phyloP scores from a whole-genome alignment of 805 yeast species.

The Saccharomycopsis babjevae region DNA sequence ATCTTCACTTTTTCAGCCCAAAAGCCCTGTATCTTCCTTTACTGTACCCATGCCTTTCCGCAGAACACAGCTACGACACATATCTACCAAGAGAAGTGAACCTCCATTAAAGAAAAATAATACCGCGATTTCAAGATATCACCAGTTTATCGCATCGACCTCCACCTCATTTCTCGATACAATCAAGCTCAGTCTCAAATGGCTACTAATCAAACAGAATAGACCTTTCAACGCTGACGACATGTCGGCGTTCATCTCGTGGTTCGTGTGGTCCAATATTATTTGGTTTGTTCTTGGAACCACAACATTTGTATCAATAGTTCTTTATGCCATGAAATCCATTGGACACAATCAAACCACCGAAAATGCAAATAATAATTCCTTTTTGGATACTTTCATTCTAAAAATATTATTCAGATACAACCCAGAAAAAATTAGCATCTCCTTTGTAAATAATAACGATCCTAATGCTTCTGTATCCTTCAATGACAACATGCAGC shows the following conservation, averaged over 20 bases:
- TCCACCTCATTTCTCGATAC: slow-evolving; percentile 13
- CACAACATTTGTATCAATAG: slow-evolving; percentile 79
- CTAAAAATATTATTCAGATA: slow-evolving; percentile 11
- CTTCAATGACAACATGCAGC: not conserved
- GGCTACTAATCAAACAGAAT: slow-evolving; percentile 66
- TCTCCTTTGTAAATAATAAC: slow-evolving; percentile 3
- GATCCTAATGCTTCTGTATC: not conserved
- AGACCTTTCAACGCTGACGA: slow-evolving; percentile 92
- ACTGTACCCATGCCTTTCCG: not conserved
- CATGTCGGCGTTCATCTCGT: slow-evolving; percentile 78
- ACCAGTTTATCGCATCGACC: slow-evolving; percentile 11
- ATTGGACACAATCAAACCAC: not conserved
- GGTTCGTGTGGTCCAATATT: slow-evolving; percentile 85
- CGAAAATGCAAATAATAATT: not conserved
- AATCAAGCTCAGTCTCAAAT: slow-evolving; percentile 37
- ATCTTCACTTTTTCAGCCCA: not conserved
- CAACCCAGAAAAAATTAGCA: slow-evolving; percentile 10
- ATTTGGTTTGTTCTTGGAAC: slow-evolving; percentile 75
- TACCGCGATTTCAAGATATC: not conserved
- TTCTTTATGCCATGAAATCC: slow-evolving; percentile 58
- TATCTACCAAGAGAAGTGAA: not conserved
- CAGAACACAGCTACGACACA: not conserved
- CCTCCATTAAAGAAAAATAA: not conserved
- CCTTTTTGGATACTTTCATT: slow-evolving; percentile 9
- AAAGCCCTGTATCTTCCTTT: not conserved